Evolutionary conservation across 257 asterid species (phyloP), one percentile per base, ranked within the genome.

Genomic region (Haberlea rhodopensis): DNA sequence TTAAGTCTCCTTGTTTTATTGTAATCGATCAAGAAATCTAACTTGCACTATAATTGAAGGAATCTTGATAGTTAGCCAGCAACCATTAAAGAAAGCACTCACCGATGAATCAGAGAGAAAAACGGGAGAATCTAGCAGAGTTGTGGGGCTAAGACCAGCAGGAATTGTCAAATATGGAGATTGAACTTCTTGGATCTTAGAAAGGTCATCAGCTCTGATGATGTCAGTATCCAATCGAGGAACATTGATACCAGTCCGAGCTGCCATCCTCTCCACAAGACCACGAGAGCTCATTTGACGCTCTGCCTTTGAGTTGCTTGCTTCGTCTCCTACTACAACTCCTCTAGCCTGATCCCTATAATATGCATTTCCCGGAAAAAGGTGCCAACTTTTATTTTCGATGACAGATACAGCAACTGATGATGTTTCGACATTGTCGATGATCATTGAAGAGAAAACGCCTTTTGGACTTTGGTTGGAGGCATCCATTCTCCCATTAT

Each of bases 141-240:
- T 73, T n/a, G 95, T 76, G 4, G 97, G 97, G 79, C 95, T 90
- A 72, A 87, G 84, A 73, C 95, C 97, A 5, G 97, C 82, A 75
- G 95, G 86, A 64, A 87, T 83, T 8, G 90, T 85, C 72, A 87
- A 67, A 80, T 77, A 90, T 34, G 94, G 90, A 53, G 91, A 87
- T 46, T 40, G 81, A 49, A 79, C 78, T 53, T 80, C 86, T 45
- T 75, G 80, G 49, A 69, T 80, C 67, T 77, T 76, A 34, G 85
- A 75, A 53, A 77, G 76, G 60, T 79, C 82, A 21, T 76, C 68
- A 51, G 85, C 70, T 55, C 82, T 82, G 60, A 86, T 80, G 72
- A 77, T 80, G 61, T 82, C 89, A 1, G 89, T 87, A 73, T 85
- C 78, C 79, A 90, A 69, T 75, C 84, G 82, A 3, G 97, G 95